Percentiles rank a stretch among this genome's conserved stretches.
These are phyloP conservation scores for Penicillium psychrosexuale DNA, from an alignment of 2,329 filamentous ascomycete genomes.

Conservation along the genomic window DNA sequence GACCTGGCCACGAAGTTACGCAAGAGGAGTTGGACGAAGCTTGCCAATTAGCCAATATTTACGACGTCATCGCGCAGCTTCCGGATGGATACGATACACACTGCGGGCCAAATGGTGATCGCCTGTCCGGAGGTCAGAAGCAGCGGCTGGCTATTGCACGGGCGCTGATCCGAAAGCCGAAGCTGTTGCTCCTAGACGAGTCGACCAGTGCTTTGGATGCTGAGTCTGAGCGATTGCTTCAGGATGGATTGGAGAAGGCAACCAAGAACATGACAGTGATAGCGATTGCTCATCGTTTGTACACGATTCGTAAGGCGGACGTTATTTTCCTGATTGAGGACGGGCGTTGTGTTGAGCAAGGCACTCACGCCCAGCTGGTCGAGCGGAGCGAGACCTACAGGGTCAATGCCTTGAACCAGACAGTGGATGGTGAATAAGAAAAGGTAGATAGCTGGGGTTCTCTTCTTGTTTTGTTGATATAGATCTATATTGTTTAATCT, in stretches of 20 bases:
- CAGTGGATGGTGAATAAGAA: conserved; percentile 15
- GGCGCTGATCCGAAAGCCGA: conserved; percentile 53
- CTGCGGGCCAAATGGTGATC: conserved; percentile 51
- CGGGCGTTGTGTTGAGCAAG: conserved; percentile 59
- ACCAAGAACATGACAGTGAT: conserved; percentile 34
- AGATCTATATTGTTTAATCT: not conserved
- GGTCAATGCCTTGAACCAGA: conserved; percentile 36
- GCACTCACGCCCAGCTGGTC: conserved; percentile 60
- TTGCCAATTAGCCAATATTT: conserved; percentile 65
- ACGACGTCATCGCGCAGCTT: conserved; percentile 61
- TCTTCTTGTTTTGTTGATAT: not conserved
- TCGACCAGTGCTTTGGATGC: conserved; percentile 58
- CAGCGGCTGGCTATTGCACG: conserved; percentile 59
- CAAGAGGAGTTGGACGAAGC: conserved; percentile 62
- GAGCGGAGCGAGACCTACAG: conserved; percentile 37
- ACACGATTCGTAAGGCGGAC: conserved; percentile 64
- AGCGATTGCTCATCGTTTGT: conserved; percentile 41
- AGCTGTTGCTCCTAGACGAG: conserved; percentile 57
- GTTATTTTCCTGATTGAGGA: conserved; percentile 72
- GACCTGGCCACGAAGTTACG: conserved; percentile 53
- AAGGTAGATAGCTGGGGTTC: not conserved
- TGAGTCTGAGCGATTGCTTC: conserved; percentile 49
- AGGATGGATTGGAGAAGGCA: conserved; percentile 34
- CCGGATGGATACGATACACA: conserved; percentile 57
- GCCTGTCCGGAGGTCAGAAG: conserved; percentile 54